Evolutionary conservation across 2,329 filamentous ascomycete species (phyloP).

Genomic region (Venturia effusa): DNA sequence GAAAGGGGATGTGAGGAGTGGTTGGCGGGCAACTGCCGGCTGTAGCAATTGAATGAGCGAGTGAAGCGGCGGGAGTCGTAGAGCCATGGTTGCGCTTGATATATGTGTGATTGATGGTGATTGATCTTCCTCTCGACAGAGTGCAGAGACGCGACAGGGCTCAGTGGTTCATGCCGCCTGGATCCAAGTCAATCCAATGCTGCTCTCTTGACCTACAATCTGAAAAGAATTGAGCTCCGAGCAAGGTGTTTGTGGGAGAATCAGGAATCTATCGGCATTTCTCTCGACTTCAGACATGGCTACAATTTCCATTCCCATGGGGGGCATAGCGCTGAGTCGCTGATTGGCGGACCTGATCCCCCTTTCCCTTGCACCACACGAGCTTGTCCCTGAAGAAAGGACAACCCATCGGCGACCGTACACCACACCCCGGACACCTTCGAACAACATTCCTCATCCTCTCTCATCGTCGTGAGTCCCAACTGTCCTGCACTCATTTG

Average conservation of each 20-base stretch:
- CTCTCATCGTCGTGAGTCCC: conserved; percentile 12
- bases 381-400: neutral
- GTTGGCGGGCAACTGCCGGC: conserved; percentile 15
- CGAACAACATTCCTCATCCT: conserved; percentile 17
- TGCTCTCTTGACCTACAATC: no score
- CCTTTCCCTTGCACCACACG: conserved; percentile 2
- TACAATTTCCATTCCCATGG: neutral
- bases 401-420: neutral
- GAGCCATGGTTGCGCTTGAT: conserved; percentile 7
- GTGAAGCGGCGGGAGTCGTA: neutral
- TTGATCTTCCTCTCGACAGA: neutral
- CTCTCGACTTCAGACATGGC: no score
- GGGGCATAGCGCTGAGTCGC: neutral
- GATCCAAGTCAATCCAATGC: no score
- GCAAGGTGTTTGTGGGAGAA: no score
- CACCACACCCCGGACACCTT: neutral
- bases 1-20: conserved; percentile 24
- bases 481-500: neutral
- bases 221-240: no score
- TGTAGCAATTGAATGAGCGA: conserved; percentile 15
- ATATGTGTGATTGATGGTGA: neutral
- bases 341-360: neutral
- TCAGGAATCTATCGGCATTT: no score
- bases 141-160: neutral
- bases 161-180: no score